Base-by-base conservation (phyloP, 257 asterid genomes). In the Solanum peruvianum region DNA sequence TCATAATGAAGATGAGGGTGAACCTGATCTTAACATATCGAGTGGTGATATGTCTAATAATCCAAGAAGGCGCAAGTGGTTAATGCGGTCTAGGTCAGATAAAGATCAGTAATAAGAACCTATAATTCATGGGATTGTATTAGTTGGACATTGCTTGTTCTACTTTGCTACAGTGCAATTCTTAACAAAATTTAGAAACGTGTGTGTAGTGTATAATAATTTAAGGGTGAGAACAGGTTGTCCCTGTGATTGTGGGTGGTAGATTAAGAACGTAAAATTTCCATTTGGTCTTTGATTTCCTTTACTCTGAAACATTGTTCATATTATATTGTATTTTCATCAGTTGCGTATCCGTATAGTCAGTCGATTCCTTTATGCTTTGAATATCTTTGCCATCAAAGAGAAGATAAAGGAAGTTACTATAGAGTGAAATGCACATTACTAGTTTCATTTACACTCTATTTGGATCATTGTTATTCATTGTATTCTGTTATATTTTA, bases 41-140 rank as follows among this genome's bases (percentile, higher is more conserved):
- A 90, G 91, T 41, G 95, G 90, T 80, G 92, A 89, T 56, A 84
- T 69, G 70, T 87, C 82, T 25, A 88, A 89, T 52, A 89, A 88
- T 66, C 91, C 91, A 3, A 92, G 93, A 86, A 87, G 92, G 92
- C 95, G 95, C 21, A 77, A 95, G 80, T 92, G 96, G 88, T 89
- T 95, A 89, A 90, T 91, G 60, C 94, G 92, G 56, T 88, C 92
- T 27, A 64, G 90, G 47, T 90, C 91, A 11, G 91, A 92, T 84
- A 92, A 90, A 83, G 91, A 91, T 87, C 91, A 85, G 85, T 90
- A 86, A 33, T 85, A 88, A 86, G 52, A 80, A n/a, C 44, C 71
- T 31, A 62, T 85, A 84, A 85, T 87, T 67, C 88, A 35, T 83
- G 89, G 83, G 9, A 77, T 44, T 78, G 42, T 15, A 78, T 47